Base-by-base conservation (phyloP, 352 stramenopile species). In the Pythium aquatile region DNA sequence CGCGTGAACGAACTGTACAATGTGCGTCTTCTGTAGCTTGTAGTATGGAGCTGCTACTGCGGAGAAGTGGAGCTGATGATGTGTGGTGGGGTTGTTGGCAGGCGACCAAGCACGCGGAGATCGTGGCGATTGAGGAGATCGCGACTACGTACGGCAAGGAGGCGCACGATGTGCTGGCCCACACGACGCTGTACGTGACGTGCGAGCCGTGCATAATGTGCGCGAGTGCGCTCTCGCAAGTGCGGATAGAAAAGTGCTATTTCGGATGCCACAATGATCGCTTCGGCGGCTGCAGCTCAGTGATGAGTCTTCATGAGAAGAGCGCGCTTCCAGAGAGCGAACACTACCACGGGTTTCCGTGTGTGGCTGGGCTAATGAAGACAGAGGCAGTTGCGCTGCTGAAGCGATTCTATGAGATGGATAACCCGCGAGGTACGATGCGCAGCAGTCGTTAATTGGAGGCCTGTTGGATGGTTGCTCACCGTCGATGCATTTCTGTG, bases 171-270 rank as follows among this genome's bases (percentile, higher is more conserved):
- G 69, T 93, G 28, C 69, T 95, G 32, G 70, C 75, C 2, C 63
- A 88, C 30, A 87, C 78, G 49, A 83, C 74, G 52, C 72, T 95
- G 37, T 95, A 93, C 66, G 93, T 98, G 44, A 98, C 93, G 9
- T 96, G 90, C 39, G 93, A 98, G 74, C 93, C 93, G 5, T 98
- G 93, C 69, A 98, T 98, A 63, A 98, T 98, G 93, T 98, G 93
- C 51, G 92, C 93, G 3, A 79, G 77, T 30, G 93, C 92, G n/a
- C 72, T 98, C 17, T 77, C 80, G 14, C 77, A 90, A 52, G 69
- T 97, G 13, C 78, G 65, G 46, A 89, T 98, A 48, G 63, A 77
- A 44, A 66, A 63, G 7, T 91, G 96, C 51, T 85, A 90, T 39
- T 98, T 97, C 78, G 93, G 93, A 17, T 97, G 89, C 68, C 79